Evolutionary conservation across 805 yeast species (phyloP), one percentile per base, ranked within the genome.

Genomic region (Babjeviella inositovora): DNA sequence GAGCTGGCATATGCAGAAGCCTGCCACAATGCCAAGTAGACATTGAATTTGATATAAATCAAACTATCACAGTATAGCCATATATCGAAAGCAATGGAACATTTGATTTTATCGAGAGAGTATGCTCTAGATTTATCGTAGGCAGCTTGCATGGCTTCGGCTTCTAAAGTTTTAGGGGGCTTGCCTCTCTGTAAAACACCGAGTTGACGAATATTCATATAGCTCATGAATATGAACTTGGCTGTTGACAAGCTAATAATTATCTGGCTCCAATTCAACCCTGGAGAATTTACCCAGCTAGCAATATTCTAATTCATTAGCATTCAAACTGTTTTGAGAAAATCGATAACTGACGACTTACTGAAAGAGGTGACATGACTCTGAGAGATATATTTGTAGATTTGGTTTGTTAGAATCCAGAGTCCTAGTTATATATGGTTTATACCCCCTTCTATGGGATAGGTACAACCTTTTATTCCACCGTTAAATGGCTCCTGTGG

Each of bases 191-290:
- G 49, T 33, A 77, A 57, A 6, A 72, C 73, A 33, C 57, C 60
- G 43, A 75, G 77, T 46, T 90, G 97, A 38, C 96, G 73, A 33
- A 59, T 63, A 22, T 70, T 64, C 25, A 90, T 53, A 41, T 73
- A 74, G 4, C 75, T 59, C 35, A 81, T 90, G 43, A 84, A 84
- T 4, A 60, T 46, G 38, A 63, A 82, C 41, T 82, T 77, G 15
- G 77, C 79, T 8, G 74, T 54, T 4, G 92, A 62, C 39, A 82
- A 70, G 2, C 84, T 79, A 21, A 77, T 44, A 22, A 87, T 66
- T 20, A 85, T 53, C 7, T 59, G 38, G 41, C 81, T 82, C 95
- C 95, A 90, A 30, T 82, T 64, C 37, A 81, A 64, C 8, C 60
- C 57, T 4, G 90, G 73, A 23, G n/a, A n/a, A n/a, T n/a, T n/a